Base-by-base conservation (phyloP, 768 basidiomycete genomes). In the Panaeolus papilionaceus region DNA sequence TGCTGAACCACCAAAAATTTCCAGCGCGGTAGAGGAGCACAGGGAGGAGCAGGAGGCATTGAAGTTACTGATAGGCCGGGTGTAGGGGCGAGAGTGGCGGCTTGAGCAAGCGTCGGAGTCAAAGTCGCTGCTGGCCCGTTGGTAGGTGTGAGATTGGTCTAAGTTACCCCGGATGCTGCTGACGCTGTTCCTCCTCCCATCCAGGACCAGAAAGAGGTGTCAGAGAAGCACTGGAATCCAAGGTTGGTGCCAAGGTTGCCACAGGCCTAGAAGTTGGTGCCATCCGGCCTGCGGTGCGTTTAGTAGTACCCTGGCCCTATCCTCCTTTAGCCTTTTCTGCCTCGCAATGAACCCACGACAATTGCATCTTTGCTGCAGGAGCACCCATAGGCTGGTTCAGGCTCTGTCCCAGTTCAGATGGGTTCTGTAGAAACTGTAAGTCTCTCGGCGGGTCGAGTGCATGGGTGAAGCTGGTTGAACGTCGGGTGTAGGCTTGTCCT, bases 281-380 rank as follows among this genome's bases (percentile, higher is more conserved):
- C 47, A 49, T 49, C 20, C 47, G 20, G 20, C 47, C 47, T 3
- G 47, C 23, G 1, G 47, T 49, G 0, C 20, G 47, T 5, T 20
- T 49, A 1, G 20, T 49, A 45, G 67, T 65, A 70, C 69, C 28
- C 62, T 72, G 69, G 68, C 82, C 28, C 28, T 33, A 4, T 85
- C 80, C 69, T 86, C 85, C 64, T 81, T 79, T 70, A 83, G 80
- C 74, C 83, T 84, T 80, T 83, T 84, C 81, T 83, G 88, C 66
- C 88, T 76, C 38, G 85, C 65, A 37, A 83, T 85, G 70, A 88
- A 89, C 68, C 89, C 88, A 73, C 0, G 88, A 86, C 75, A 88
- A 83, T 69, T 88, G 87, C 51, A 88, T 87, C 61, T 86, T 86
- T 11, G 77, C 76, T 20, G 64, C 66, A 2, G 67, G 37, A 11